Conservation (phyloP, 768 basidiomycete species). For the Lepiota subincarnata region DNA sequence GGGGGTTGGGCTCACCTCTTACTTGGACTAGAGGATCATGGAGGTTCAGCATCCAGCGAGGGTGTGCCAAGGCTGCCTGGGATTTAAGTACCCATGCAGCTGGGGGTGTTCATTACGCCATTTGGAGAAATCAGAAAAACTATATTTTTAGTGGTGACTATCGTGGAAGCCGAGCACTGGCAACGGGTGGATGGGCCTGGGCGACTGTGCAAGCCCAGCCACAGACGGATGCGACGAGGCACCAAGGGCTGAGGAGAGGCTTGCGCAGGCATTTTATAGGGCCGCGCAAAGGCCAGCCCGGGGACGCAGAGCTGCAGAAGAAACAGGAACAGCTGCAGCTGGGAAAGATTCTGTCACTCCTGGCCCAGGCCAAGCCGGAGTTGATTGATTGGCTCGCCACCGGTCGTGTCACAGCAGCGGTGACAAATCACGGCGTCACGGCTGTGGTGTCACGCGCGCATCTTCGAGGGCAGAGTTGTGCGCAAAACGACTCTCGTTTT, state of each 20-base stretch:
- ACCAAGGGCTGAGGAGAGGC: too few species aligned
- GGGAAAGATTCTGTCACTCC: background rate
- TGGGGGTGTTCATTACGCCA: conserved; percentile 3
- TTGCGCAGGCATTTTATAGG: too few species aligned
- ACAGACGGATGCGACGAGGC: too few species aligned
- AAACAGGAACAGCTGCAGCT: background rate
- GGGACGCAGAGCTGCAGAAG: background rate
- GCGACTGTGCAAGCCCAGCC: too few species aligned
- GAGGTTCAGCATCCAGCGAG: conserved; percentile 7
- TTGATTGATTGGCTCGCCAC: background rate
- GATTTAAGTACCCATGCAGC: conserved; percentile 4
- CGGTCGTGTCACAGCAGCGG: background rate
- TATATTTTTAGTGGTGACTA: conserved; percentile 4
- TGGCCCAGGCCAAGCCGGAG: background rate
- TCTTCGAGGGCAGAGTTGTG: conserved; percentile 8
- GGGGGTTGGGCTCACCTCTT: background rate
- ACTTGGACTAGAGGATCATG: conserved; percentile 9
- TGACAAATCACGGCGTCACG: conserved; percentile 5
- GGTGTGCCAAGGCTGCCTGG: background rate
- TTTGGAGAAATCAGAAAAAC: conserved; percentile 7
- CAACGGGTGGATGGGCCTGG: background rate
- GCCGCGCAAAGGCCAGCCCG: too few species aligned
- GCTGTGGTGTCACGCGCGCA: conserved; percentile 5
- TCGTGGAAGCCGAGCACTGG: background rate
- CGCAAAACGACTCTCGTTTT: conserved; percentile 2